Evolutionary conservation across 2,329 filamentous ascomycete genomes (phyloP).

Genomic region (Hymenoscyphus repandus): DNA sequence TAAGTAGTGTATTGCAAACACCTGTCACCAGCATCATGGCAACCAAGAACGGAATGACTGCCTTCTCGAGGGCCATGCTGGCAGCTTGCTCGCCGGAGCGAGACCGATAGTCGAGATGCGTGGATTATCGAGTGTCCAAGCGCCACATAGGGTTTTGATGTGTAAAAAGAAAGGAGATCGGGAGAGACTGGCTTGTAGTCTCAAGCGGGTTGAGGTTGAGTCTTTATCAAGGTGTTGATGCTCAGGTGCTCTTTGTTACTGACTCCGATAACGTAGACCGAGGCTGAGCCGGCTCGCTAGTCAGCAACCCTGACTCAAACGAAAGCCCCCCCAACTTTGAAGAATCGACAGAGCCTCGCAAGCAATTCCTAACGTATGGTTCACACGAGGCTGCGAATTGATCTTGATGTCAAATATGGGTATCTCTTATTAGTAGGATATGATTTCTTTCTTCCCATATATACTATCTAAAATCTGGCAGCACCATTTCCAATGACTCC

Average conservation of each 20-base stretch:
- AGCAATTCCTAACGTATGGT: not conserved
- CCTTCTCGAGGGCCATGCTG: constrained; percentile 60
- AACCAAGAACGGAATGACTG: constrained; percentile 77
- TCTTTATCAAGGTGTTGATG: no score
- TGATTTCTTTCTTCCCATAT: no score
- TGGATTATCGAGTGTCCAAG: not conserved
- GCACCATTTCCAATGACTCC: not conserved
- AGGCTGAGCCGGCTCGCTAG: constrained; percentile 1
- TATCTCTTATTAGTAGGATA: no score
- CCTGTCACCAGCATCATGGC: constrained; percentile 95
- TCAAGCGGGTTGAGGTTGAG: not conserved
- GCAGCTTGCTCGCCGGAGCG: constrained; percentile 4
- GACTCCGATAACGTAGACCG: not conserved
- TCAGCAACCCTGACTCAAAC: no score
- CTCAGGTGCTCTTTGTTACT: not conserved
- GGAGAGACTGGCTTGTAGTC: not conserved
- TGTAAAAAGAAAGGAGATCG: not conserved
- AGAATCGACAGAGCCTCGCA: not conserved
- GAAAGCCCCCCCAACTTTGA: no score
- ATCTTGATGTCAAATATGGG: no score
- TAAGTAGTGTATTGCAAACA: constrained; percentile 93
- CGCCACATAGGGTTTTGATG: not conserved
- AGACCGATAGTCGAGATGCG: not conserved
- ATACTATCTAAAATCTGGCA: no score
- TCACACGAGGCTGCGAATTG: not conserved